phyloP scores from a whole-genome alignment of 2,329 filamentous ascomycete genomes.

The Xylariaceae sp. region DNA sequence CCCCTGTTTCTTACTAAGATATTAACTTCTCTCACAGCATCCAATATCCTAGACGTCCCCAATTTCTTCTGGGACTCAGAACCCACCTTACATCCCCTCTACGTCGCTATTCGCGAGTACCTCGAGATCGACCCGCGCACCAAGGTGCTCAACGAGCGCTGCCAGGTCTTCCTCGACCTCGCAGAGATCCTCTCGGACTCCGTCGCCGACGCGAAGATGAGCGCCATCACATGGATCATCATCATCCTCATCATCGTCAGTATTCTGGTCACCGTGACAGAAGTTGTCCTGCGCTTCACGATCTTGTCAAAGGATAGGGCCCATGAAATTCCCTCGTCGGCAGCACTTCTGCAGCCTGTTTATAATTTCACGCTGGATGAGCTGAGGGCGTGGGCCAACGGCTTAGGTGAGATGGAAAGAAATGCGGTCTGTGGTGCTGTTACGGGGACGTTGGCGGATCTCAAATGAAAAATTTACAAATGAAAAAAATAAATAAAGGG shows the following conservation, averaged over 20 bases:
- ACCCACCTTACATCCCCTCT: constrained; percentile 88
- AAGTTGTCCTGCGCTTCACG: constrained; percentile 80
- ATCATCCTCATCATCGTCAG: constrained; percentile 88
- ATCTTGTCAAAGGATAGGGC: constrained; percentile 52
- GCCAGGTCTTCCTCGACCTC: constrained; percentile 90
- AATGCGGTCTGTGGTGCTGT: constrained; percentile 30
- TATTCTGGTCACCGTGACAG: constrained; percentile 84
- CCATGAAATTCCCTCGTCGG: background rate
- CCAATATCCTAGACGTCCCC: constrained; percentile 91
- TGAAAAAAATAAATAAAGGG: too few relatives aligned
- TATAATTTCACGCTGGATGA: constrained; percentile 31
- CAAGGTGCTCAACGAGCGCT: constrained; percentile 94
- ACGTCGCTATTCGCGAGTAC: constrained; percentile 91
- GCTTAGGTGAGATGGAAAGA: constrained; percentile 27
- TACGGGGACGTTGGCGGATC: background rate
- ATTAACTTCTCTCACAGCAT: constrained; percentile 50
- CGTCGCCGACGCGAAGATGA: constrained; percentile 93
- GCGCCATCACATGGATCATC: constrained; percentile 93
- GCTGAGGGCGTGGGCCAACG: constrained; percentile 28
- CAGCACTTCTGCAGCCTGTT: constrained; percentile 14
- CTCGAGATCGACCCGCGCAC: constrained; percentile 95
- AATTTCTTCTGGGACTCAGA: constrained; percentile 99
- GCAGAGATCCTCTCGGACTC: constrained; percentile 91
- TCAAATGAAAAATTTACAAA: background rate
- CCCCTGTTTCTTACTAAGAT: too few relatives aligned